Evolutionary conservation across 2,329 filamentous ascomycete genomes (phyloP), one percentile per base, ranked within the genome.

Genomic region (Fusarium bulbicola): DNA sequence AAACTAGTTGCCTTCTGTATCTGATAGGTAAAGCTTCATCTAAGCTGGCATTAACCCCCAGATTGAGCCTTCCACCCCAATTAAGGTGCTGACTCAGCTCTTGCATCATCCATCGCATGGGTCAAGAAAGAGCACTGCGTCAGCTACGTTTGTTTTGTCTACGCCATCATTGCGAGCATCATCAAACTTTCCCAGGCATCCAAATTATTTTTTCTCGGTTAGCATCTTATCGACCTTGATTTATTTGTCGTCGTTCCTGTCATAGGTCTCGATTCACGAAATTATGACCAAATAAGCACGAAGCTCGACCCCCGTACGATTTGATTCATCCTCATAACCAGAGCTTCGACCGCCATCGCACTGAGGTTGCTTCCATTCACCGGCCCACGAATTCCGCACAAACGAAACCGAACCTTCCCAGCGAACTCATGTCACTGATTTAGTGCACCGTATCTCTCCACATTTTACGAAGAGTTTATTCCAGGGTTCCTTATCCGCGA

Each of bases 221-320:
- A 49, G 30, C 40, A 47, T 32, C 18, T 28, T 58, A 15, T 46
- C 57, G 39, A 16, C 28, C 42, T 18, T 14, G 28, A 34, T 34
- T 43, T 26, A 37, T 49, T 26, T 36, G 24, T 45, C 40, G 26
- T 45, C 40, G n/a, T 68, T 32, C 7, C 26, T 30, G 34, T 30
- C 10, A 34, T 37, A 30, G 46, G 34, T 26, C 36, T 45, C 24
- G 36, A 52, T 37, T 24, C 20, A 28, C 40, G 45, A 63, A 66
- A 64, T 52, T 69, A 76, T 77, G 75, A 63, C 61, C 47, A 63
- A 67, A 76, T 74, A 72, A 74, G 42, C 40, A 34, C 54, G 30
- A 36, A 58, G 49, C 62, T 68, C 53, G 73, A 65, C 59, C 71
- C 49, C 68, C 52, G 56, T 72, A 69, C 66, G 68, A 74, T 73